A percentile compares a stretch with the other conserved stretches of the same genome.
Conservation (phyloP, 805 yeast genomes). For the Pichia nanzhaoensis region DNA sequence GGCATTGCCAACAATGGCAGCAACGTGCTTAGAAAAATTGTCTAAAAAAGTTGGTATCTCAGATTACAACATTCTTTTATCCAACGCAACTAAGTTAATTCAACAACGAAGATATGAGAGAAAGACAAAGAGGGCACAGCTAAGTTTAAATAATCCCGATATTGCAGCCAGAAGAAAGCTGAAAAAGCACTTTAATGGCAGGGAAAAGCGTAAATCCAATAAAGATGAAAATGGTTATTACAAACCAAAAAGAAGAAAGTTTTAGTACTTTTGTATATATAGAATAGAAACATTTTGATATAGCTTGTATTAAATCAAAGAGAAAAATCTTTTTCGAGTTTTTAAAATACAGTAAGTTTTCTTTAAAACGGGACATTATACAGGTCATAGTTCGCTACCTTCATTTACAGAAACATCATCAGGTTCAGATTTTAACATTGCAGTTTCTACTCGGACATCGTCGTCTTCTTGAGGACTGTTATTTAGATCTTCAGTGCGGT, state of each 20-base stretch:
- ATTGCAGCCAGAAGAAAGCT: slow-evolving; percentile 71
- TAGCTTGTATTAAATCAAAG: not conserved
- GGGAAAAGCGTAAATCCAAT: slow-evolving; percentile 69
- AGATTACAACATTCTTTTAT: slow-evolving; percentile 53
- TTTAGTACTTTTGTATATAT: not conserved
- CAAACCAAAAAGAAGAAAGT: slow-evolving; percentile 51
- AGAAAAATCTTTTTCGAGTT: too few species aligned
- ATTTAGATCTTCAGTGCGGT: not conserved
- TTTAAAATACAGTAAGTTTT: slow-evolving; percentile 1
- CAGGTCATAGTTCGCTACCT: not conserved
- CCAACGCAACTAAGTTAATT: slow-evolving; percentile 58
- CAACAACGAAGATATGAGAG: slow-evolving; percentile 65
- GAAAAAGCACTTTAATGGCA: slow-evolving; percentile 64
- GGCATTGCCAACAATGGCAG: slow-evolving; percentile 37
- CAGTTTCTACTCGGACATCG: slow-evolving; percentile 1
- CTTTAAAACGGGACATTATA: too few species aligned
- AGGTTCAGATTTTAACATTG: slow-evolving; percentile 4
- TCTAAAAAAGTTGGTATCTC: slow-evolving; percentile 67
- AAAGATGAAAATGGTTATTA: slow-evolving; percentile 75
- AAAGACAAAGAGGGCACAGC: slow-evolving; percentile 63
- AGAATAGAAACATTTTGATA: not conserved
- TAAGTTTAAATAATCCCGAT: slow-evolving; percentile 76
- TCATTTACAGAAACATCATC: slow-evolving; percentile 4
- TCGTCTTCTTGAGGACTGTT: not conserved
- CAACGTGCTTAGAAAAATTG: slow-evolving; percentile 62